Evolutionary conservation across 768 basidiomycete species (phyloP).

Genomic region (Clathrus columnatus): DNA sequence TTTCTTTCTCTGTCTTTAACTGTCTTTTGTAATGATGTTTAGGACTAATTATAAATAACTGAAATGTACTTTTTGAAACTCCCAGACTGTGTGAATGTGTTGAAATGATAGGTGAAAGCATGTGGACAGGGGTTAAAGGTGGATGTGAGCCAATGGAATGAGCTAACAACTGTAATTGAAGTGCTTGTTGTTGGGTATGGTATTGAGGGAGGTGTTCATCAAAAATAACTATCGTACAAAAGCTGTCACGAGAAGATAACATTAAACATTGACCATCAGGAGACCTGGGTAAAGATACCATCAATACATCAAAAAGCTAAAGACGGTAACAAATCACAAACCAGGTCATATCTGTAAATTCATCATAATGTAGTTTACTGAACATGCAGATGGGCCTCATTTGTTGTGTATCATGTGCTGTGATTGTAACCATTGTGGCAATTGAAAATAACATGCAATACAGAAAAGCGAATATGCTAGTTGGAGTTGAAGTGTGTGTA

Average conservation of each 20-base stretch:
- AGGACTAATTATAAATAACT: too few relatives aligned
- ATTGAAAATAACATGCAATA: constrained; percentile 95
- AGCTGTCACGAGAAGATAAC: constrained; percentile 89
- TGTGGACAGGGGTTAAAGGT: constrained; percentile 16
- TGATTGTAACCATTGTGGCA: constrained; percentile 90
- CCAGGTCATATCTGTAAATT: constrained; percentile 97
- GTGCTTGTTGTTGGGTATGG: constrained; percentile 83
- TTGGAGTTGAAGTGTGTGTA: too few relatives aligned
- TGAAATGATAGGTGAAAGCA: background rate
- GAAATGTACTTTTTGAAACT: too few relatives aligned
- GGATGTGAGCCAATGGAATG: constrained; percentile 33
- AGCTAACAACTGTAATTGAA: constrained; percentile 87
- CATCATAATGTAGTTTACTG: constrained; percentile 92
- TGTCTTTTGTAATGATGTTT: too few relatives aligned
- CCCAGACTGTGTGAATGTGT: too few relatives aligned
- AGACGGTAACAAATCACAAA: constrained; percentile 32
- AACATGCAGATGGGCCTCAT: constrained; percentile 84
- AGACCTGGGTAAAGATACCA: constrained; percentile 49
- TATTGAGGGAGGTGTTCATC: constrained; percentile 87
- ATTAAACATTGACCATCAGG: constrained; percentile 91
- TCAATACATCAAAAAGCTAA: constrained; percentile 6
- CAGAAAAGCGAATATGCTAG: constrained; percentile 76
- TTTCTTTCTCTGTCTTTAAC: too few relatives aligned
- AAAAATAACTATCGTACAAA: constrained; percentile 91
- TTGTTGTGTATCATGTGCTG: constrained; percentile 96